phyloP scores from a whole-genome alignment of 2,329 filamentous ascomycete species.

The Chaetomium sp. region DNA sequence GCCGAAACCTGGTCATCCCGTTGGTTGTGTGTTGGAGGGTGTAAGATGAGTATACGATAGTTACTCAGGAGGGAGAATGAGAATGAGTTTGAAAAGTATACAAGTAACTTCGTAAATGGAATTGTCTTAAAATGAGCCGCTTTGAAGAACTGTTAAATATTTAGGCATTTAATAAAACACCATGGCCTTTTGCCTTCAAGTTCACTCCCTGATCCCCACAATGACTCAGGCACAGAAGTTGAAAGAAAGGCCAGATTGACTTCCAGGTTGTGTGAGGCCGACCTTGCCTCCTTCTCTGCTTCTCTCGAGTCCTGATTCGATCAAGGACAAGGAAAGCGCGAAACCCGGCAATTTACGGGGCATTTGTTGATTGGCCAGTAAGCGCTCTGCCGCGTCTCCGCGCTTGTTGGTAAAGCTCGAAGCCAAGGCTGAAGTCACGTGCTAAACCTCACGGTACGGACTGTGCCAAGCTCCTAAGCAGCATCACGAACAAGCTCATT shows the following conservation, averaged over 20 bases:
- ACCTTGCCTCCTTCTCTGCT: slow-evolving; percentile 31
- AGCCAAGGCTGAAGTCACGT: slow-evolving; percentile 27
- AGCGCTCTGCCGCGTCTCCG: slow-evolving; percentile 3
- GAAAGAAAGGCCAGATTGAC: slow-evolving; percentile 39
- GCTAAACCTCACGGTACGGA: background rate
- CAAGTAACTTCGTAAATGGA: background rate
- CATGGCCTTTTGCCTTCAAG: slow-evolving; percentile 11
- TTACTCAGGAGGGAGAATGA: background rate
- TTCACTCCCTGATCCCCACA: slow-evolving; percentile 2
- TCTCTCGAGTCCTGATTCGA: background rate
- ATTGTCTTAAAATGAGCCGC: background rate
- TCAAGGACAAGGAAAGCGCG: background rate
- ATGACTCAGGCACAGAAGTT: slow-evolving; percentile 35
- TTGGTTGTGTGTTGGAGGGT: background rate
- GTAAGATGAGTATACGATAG: background rate
- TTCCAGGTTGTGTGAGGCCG: background rate
- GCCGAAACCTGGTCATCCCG: slow-evolving; percentile 28
- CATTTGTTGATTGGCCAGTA: slow-evolving; percentile 30
- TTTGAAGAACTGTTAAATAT: background rate
- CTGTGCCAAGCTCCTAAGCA: slow-evolving; percentile 27
- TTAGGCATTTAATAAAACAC: slow-evolving; percentile 6
- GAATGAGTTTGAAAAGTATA: background rate
- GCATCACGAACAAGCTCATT: slow-evolving; percentile 16
- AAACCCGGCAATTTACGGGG: slow-evolving; percentile 32
- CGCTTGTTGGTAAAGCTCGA: background rate